These are phyloP conservation scores for Fusarium concolor DNA, from an alignment of 2,329 filamentous ascomycete species.

Conservation along the genomic window DNA sequence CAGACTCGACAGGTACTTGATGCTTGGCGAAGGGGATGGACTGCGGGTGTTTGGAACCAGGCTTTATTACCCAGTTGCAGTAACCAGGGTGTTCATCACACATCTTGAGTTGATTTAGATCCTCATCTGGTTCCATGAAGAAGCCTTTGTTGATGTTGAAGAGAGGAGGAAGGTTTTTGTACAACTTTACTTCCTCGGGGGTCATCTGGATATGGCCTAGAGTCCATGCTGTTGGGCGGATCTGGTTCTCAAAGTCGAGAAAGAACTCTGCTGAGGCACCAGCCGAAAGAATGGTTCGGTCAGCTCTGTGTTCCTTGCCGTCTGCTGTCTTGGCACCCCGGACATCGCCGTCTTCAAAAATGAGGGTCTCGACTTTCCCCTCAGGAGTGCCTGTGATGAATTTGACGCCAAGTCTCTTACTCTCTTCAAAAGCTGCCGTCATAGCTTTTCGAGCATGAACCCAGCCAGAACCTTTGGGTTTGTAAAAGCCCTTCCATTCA, in stretches of 20 bases:
- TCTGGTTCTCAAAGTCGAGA: conserved; percentile 37
- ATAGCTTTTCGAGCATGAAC: conserved; percentile 34
- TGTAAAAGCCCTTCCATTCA: conserved; percentile 32
- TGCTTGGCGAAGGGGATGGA: conserved; percentile 35
- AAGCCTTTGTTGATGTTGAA: conserved; percentile 37
- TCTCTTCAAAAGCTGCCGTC: conserved; percentile 27
- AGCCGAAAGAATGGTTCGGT: neutral
- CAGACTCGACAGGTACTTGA: conserved; percentile 24
- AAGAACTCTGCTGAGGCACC: conserved; percentile 30
- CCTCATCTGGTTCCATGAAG: conserved; percentile 37
- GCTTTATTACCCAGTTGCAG: conserved; percentile 27
- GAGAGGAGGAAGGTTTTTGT: conserved; percentile 24
- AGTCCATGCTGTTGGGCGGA: conserved; percentile 29
- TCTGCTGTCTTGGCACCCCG: conserved; percentile 26
- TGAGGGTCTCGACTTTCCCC: neutral
- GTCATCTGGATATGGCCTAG: conserved; percentile 36
- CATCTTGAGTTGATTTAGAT: conserved; percentile 31
- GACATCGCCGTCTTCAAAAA: conserved; percentile 21
- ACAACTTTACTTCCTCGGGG: conserved; percentile 8
- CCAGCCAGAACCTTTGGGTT: conserved; percentile 22
- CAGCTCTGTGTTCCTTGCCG: conserved; percentile 12
- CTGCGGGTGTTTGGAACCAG: neutral
- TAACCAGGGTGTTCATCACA: conserved; percentile 35
- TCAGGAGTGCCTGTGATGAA: conserved; percentile 23
- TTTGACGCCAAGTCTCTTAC: conserved; percentile 14